Base-by-base conservation (phyloP, 2,329 filamentous ascomycete species). In the Alternaria hordeiaustralica region DNA sequence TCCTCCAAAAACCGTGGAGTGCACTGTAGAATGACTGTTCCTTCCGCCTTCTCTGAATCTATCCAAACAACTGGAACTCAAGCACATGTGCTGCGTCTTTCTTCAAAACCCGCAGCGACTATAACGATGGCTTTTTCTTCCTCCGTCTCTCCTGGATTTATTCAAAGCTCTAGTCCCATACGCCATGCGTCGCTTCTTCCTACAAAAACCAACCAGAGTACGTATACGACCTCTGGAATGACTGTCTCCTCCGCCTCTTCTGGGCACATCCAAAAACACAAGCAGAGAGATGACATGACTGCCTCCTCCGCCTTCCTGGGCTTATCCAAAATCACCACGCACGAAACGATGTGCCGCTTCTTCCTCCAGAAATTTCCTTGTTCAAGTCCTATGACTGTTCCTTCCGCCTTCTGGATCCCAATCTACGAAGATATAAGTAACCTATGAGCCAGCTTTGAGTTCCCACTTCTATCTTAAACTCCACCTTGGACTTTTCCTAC, bases 381-480 rank as follows among this genome's bases (percentile, higher is more conserved):
- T n/a, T n/a, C n/a, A n/a, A n/a, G n/a, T 36, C 4, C 0, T 2
- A 36, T 36, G 15, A 2, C n/a, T 41, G 36, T 41, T 11, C n/a
- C 36, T 41, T 41, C 36, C n/a, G 9, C 4, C 36, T 11, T 41
- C 15, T 11, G n/a, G 33, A 18, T 10, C 7, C 5, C 10, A 41
- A 5, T 10, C 15, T 5, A 10, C 4, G 4, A 41, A 15, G 4
- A n/a, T 15, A 33, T 15, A 8, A 36, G 11, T 6, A 4, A 30
- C 6, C 4, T 36, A 41, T 6, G 9, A 41, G 36, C 36, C 1
- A 41, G 36, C 5, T 41, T 18, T 41, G 9, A 41, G 9, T 18
- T 18, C 8, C n/a, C 18, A 6, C 1, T 11, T 6, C n/a, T 41
- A 0, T n/a, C 2, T 4, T 1, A 11, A 18, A 41, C 18, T 0